Conservation (phyloP, 73 alveolate species). For the Urostyla sp. region DNA sequence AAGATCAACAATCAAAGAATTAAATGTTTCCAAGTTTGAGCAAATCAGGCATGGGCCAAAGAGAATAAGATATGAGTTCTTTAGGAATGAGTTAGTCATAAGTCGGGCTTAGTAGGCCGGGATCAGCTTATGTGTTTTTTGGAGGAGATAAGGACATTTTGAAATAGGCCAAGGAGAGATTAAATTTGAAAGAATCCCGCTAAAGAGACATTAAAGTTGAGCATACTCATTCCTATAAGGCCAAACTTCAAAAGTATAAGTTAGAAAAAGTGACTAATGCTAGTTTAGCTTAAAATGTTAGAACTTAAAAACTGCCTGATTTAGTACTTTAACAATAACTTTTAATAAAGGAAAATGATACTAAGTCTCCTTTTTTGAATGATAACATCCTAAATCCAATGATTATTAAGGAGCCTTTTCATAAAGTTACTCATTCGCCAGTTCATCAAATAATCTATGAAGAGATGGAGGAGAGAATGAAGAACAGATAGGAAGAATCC, state of each 20-base stretch:
- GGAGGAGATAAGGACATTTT: slow-evolving; percentile 44
- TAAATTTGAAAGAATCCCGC: slow-evolving; percentile 20
- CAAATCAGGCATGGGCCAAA: slow-evolving; percentile 1
- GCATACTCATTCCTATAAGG: slow-evolving; percentile 48
- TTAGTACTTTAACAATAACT: slow-evolving; percentile 33
- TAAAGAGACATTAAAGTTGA: slow-evolving; percentile 14
- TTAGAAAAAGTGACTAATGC: slow-evolving; percentile 33
- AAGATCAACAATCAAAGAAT: neutral
- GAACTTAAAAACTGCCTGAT: slow-evolving; percentile 22
- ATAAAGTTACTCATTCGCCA: slow-evolving; percentile 33
- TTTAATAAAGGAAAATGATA: slow-evolving; percentile 32
- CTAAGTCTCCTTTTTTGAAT: slow-evolving; percentile 48
- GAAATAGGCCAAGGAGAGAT: slow-evolving; percentile 33
- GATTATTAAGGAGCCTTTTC: slow-evolving; percentile 18
- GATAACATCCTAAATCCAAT: neutral
- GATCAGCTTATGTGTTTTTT: slow-evolving; percentile 44
- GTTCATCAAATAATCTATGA: slow-evolving; percentile 31
- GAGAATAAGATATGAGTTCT: neutral
- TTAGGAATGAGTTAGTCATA: neutral
- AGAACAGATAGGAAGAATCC: slow-evolving; percentile 20
- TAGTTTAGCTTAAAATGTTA: slow-evolving; percentile 24
- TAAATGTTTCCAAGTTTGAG: slow-evolving; percentile 26
- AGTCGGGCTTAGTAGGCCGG: slow-evolving; percentile 33
- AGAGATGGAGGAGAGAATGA: slow-evolving; percentile 4
- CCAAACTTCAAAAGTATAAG: slow-evolving; percentile 20